Percentiles rank a stretch among this genome's conserved stretches.
Evolutionary conservation across 352 stramenopile species (phyloP).

Genomic region (Phytophthora citrophthora): DNA sequence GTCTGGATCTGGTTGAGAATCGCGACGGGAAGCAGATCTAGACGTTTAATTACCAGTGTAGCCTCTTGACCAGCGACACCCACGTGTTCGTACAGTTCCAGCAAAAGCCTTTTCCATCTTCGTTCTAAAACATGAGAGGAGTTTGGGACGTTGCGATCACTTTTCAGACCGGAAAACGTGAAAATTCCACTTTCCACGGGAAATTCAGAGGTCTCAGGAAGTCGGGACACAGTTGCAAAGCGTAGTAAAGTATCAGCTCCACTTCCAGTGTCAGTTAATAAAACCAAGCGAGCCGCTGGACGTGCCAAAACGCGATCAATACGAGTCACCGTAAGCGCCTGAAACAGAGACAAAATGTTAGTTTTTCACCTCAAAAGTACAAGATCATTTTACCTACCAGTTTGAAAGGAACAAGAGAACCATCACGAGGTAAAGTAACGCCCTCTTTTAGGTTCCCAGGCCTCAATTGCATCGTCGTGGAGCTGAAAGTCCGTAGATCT

Average conservation of each 20-base stretch:
- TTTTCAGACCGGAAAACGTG: constrained; percentile 39
- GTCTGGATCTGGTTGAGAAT: constrained; percentile 54
- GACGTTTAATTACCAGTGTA: constrained; percentile 61
- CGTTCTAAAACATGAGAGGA: background rate
- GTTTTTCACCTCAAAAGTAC: no score
- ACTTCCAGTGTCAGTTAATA: constrained; percentile 38
- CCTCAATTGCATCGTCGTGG: background rate
- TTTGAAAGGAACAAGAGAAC: constrained; percentile 33
- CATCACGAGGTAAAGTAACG: constrained; percentile 16
- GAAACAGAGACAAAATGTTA: constrained; percentile 3
- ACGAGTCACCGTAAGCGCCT: constrained; percentile 17
- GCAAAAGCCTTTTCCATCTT: constrained; percentile 53
- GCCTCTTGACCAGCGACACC: constrained; percentile 61
- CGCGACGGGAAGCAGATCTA: constrained; percentile 41
- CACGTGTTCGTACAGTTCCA: constrained; percentile 58
- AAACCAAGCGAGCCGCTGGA: constrained; percentile 44
- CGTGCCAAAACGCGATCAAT: constrained; percentile 55
- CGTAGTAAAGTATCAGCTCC: constrained; percentile 48
- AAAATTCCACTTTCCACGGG: constrained; percentile 16
- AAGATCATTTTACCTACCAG: constrained; percentile 34
- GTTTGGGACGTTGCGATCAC: constrained; percentile 8
- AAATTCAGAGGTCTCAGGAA: background rate
- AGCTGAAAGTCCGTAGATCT: constrained; percentile 36
- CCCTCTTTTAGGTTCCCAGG: background rate
- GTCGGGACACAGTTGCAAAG: constrained; percentile 18